These are phyloP conservation scores for Penicillium sp. DNA, from an alignment of 2,329 filamentous ascomycete species.

Conservation along the genomic window DNA sequence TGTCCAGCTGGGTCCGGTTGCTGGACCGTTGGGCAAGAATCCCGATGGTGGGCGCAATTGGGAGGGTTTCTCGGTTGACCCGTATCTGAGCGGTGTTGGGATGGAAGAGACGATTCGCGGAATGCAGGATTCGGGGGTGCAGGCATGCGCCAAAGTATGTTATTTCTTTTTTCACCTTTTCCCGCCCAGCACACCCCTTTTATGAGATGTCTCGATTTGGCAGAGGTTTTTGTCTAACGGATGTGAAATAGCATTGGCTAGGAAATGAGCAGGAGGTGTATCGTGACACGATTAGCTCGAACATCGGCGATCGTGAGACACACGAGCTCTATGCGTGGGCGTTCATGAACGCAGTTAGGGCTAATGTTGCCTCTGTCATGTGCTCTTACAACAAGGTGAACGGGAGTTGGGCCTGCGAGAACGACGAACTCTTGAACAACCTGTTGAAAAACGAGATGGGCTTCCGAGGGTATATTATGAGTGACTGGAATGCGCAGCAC, in stretches of 20 bases:
- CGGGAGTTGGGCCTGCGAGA: constrained; percentile 79
- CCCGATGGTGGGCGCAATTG: constrained; percentile 28
- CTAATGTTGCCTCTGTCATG: constrained; percentile 62
- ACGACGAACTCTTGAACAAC: constrained; percentile 74
- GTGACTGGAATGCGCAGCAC: constrained; percentile 80
- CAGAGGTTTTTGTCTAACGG: constrained; percentile 40
- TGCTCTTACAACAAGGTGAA: constrained; percentile 67
- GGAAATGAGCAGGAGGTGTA: constrained; percentile 69
- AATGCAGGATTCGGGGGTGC: constrained; percentile 58
- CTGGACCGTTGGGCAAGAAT: constrained; percentile 48
- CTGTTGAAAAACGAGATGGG: constrained; percentile 78
- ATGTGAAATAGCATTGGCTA: constrained; percentile 60
- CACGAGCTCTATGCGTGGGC: constrained; percentile 81
- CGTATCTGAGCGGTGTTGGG: constrained; percentile 49
- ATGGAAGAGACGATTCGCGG: constrained; percentile 55
- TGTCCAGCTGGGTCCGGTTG: constrained; percentile 46
- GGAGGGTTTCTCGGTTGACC: constrained; percentile 53
- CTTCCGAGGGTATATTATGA: constrained; percentile 80
- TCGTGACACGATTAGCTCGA: constrained; percentile 43
- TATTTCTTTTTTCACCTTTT: too few species aligned
- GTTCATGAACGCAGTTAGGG: constrained; percentile 72
- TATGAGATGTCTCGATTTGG: not conserved
- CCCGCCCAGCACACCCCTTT: too few species aligned
- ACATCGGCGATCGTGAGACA: constrained; percentile 73
- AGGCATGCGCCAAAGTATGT: constrained; percentile 21